phyloP scores from a whole-genome alignment of 139 green algal genomes.

The Chlorella sp. region DNA sequence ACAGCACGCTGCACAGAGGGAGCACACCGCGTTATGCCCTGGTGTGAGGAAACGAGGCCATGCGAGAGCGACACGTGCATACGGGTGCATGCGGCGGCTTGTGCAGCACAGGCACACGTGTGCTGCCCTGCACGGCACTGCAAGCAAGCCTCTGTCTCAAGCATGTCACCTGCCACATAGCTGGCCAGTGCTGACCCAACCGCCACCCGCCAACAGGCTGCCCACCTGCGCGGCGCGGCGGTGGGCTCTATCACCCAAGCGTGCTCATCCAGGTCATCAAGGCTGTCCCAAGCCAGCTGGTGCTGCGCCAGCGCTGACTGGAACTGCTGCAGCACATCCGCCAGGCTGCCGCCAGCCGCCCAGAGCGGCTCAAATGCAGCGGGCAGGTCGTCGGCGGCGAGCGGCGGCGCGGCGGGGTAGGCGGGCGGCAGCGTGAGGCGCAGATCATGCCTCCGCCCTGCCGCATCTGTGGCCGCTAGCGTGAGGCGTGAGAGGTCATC shows the following conservation, averaged over 20 bases:
- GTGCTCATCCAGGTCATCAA: constrained; percentile 39
- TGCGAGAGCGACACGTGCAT: too few relatives aligned
- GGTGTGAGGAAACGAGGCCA: too few relatives aligned
- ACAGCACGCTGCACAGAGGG: constrained; percentile 2
- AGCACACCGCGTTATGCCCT: too few relatives aligned
- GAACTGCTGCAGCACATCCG: constrained; percentile 24
- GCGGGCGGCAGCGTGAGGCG: constrained; percentile 22
- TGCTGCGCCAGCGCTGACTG: constrained; percentile 20
- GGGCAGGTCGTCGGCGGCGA: constrained; percentile 30
- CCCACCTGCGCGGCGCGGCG: constrained; percentile 13
- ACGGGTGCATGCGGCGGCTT: too few relatives aligned
- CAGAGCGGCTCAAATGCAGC: constrained; percentile 24
- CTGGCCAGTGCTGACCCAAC: neutral
- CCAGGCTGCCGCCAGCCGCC: neutral
- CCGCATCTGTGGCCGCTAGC: neutral
- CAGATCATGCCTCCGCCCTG: constrained; percentile 29
- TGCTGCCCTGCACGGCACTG: neutral
- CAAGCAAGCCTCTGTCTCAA: neutral
- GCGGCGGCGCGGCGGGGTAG: constrained; percentile 25
- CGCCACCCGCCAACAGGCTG: neutral
- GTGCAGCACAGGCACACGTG: neutral
- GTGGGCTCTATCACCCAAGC: constrained; percentile 45
- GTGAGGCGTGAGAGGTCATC: constrained; percentile 39
- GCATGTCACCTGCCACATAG: too few relatives aligned
- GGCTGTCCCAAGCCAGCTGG: constrained; percentile 38